phyloP scores from a whole-genome alignment of 306 rosid genomes.

The Dryas alaskensis region DNA sequence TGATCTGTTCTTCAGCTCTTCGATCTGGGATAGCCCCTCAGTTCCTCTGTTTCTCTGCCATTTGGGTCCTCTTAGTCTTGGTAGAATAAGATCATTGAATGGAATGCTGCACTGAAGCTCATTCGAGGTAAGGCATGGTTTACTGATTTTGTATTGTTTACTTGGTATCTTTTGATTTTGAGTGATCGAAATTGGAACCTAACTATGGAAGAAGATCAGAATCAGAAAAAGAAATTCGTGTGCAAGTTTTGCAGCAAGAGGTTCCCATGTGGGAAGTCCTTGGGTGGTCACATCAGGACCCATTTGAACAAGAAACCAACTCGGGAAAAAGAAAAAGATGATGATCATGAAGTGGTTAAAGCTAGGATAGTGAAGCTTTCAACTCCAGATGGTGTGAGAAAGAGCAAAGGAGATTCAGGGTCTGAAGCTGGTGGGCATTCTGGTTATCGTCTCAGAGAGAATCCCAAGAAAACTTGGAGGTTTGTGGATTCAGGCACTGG shows the following conservation, averaged over 20 bases:
- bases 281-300: conserved; percentile 78
- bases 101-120: conserved; percentile 40
- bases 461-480: conserved; percentile 72
- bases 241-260: conserved; percentile 70
- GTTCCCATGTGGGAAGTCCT: conserved; percentile 68
- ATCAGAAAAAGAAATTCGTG: conserved; percentile 54
- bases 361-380: conserved; percentile 33
- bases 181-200: conserved; percentile 5
- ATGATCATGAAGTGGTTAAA: conserved; percentile 16
- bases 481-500: conserved; percentile 45
- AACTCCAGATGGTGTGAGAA: conserved; percentile 33
- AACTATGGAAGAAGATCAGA: conserved; percentile 44
- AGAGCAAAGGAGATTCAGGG: conserved; percentile 56
- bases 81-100: conserved; percentile 28
- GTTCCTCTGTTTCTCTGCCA: conserved; percentile 15
- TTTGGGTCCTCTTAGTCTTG: neutral
- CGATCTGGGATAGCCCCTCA: conserved; percentile 42
- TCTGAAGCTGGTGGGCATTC: conserved; percentile 39
- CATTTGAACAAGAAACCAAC: conserved; percentile 52
- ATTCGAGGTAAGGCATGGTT: conserved; percentile 40
- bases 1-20: conserved; percentile 46
- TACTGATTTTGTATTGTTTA: conserved; percentile 20
- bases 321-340: conserved; percentile 23
- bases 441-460: conserved; percentile 67
- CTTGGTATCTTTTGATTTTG: conserved; percentile 17